Base-by-base conservation (phyloP, 225 moss, liverwort and hornwort genomes). In the Rhytidiadelphus loreus region DNA sequence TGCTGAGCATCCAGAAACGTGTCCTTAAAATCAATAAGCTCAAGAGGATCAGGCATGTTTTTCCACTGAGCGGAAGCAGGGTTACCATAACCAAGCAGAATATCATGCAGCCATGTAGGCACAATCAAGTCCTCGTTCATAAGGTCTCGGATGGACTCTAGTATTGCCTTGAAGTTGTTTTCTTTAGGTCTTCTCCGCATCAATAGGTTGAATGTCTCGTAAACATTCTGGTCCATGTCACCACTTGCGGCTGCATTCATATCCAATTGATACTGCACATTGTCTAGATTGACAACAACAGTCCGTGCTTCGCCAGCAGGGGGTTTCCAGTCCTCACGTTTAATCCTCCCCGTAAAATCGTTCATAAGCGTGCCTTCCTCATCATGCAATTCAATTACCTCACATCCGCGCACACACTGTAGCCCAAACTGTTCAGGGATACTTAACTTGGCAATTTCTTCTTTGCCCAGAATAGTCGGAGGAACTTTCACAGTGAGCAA, bases 121-220 rank as follows among this genome's bases (percentile, higher is more conserved):
- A 99, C 99, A 88, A 96, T 94, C 91, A 96, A 94, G 86, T 99
- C 97, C 91, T 99, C 99, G 87, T 99, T 99, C 99, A 99, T 99
- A 44, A 99, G 96, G 86, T 99, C 97, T 84, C 99, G 94, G 48
- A 99, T 99, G 41, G 97, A 99, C 92, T 99, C 99, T 16, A 99
- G 90, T 43, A 99, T 99, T 57, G 99, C 99, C 90, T 99, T 99
- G 93, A 99, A 99, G 86, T 99, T 99, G 88, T 99, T 99, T 89
- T 99, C 99, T 90, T 99, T 99, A 43, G 99, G 99, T 86, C 92
- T 99, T 62, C 99, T 93, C 87, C 99, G 94, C 96, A 97, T 95
- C 82, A 99, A 79, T 35, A 99, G 91, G 91, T 97, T 97, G 85
- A 99, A 99, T 16, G 97, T 95, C 90, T 95, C 94, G 79, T 99